These are phyloP conservation scores for Madurella mycetomatis DNA, from an alignment of 2,329 filamentous ascomycete genomes.

Conservation along the genomic window DNA sequence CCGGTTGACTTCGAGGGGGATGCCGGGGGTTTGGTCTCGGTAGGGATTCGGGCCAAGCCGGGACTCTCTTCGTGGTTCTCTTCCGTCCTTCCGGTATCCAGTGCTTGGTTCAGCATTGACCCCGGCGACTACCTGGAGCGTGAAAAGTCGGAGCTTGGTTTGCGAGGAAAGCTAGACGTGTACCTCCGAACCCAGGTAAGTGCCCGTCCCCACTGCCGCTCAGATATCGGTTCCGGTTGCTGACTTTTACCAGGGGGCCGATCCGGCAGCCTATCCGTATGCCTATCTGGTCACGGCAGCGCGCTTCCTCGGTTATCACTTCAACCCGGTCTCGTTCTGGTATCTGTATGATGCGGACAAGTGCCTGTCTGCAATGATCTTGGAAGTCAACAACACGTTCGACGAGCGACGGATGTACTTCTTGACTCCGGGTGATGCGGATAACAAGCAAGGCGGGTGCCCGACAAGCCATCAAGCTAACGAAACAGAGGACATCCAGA, in stretches of 20 bases:
- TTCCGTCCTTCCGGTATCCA: constrained; percentile 21
- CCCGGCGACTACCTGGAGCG: constrained; percentile 58
- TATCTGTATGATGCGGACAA: constrained; percentile 63
- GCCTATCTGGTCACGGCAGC: constrained; percentile 70
- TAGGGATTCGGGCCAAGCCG: constrained; percentile 27
- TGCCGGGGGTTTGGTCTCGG: constrained; percentile 53
- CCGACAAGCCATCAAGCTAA: background rate
- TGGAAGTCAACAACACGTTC: constrained; percentile 76
- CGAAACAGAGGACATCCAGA: background rate
- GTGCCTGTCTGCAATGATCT: constrained; percentile 58
- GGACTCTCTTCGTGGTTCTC: constrained; percentile 31
- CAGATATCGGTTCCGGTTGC: background rate
- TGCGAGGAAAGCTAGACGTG: constrained; percentile 58
- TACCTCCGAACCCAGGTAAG: constrained; percentile 56
- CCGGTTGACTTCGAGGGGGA: constrained; percentile 59
- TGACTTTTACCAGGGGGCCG: constrained; percentile 44
- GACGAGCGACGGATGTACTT: constrained; percentile 66
- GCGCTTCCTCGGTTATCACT: constrained; percentile 63
- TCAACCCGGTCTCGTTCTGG: constrained; percentile 76
- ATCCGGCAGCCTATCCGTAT: constrained; percentile 57
- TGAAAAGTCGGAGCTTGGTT: constrained; percentile 45
- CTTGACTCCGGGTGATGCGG: constrained; percentile 42
- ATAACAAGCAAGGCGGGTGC: constrained; percentile 17
- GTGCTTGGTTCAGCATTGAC: constrained; percentile 56
- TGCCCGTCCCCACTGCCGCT: constrained; percentile 3